Conservation (phyloP, 495 filamentous ascomycete genomes). For the Hamigera avellanea region DNA sequence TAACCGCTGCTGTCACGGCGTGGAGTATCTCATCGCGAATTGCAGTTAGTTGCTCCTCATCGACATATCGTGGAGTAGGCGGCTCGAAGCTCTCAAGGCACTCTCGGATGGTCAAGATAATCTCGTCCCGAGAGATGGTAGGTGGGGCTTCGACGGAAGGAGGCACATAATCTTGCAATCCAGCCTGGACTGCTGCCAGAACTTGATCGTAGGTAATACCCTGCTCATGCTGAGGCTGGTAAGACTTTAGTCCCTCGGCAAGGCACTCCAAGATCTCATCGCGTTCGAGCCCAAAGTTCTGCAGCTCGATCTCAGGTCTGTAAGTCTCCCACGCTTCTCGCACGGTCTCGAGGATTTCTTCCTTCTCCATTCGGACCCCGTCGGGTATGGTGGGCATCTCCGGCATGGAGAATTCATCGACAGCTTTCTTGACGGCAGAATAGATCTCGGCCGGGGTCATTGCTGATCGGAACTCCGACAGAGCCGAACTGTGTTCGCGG, state of each 20-base stretch:
- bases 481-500: slow-evolving; percentile 49
- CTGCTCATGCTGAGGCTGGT: slow-evolving; percentile 45
- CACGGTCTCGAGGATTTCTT: slow-evolving; percentile 76
- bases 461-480: slow-evolving; percentile 34
- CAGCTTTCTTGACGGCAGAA: slow-evolving; percentile 62
- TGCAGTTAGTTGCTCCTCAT: slow-evolving; percentile 19
- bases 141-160: slow-evolving; percentile 56
- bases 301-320: slow-evolving; percentile 80
- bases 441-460: slow-evolving; percentile 73
- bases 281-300: slow-evolving; percentile 78
- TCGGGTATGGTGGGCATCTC: slow-evolving; percentile 24
- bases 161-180: slow-evolving; percentile 63
- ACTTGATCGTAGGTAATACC: slow-evolving; percentile 67
- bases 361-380: slow-evolving; percentile 44
- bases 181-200: slow-evolving; percentile 68
- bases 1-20: slow-evolving; percentile 24
- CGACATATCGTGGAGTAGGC: slow-evolving; percentile 8
- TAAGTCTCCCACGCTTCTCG: slow-evolving; percentile 83
- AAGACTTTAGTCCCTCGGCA: slow-evolving; percentile 69
- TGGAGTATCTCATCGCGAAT: slow-evolving; percentile 31
- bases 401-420: slow-evolving; percentile 48
- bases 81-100: slow-evolving; percentile 51
- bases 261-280: slow-evolving; percentile 81
- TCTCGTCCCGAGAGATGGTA: slow-evolving; percentile 63
- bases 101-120: slow-evolving; percentile 62